These are phyloP conservation scores for Colletotrichum lindemuthianum DNA, from an alignment of 2,329 filamentous ascomycete species.

Conservation along the genomic window DNA sequence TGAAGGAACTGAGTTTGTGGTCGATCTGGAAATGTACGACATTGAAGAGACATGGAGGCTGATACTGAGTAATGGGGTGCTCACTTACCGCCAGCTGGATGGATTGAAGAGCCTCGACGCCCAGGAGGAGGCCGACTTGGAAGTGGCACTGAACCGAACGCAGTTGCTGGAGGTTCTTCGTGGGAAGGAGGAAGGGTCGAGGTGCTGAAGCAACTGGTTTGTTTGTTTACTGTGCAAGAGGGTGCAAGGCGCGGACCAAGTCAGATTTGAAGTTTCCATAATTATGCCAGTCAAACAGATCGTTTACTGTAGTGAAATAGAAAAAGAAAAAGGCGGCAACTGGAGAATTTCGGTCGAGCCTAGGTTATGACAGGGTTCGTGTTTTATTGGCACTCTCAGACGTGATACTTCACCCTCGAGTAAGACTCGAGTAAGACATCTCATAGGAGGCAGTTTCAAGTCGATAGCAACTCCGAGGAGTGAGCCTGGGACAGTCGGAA, in stretches of 20 bases:
- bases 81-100: background rate
- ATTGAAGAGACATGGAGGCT: constrained; percentile 39
- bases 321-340: too few species aligned
- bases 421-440: too few species aligned
- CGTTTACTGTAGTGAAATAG: too few species aligned
- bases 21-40: constrained; percentile 29
- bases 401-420: too few species aligned
- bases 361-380: too few species aligned
- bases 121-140: background rate
- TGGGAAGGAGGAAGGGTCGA: background rate
- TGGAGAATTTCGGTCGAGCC: too few species aligned
- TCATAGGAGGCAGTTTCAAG: too few species aligned
- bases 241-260: background rate
- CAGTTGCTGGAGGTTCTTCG: background rate
- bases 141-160: background rate
- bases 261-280: background rate
- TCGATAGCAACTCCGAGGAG: too few species aligned
- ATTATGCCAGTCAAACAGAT: too few species aligned
- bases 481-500: too few species aligned
- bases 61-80: constrained; percentile 38
- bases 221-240: background rate
- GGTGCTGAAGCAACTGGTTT: background rate
- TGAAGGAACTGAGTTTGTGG: background rate
- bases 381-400: too few species aligned
- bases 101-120: background rate